Evolutionary conservation across 345 rosid species (phyloP).

Genomic region (Physaria fendleri): DNA sequence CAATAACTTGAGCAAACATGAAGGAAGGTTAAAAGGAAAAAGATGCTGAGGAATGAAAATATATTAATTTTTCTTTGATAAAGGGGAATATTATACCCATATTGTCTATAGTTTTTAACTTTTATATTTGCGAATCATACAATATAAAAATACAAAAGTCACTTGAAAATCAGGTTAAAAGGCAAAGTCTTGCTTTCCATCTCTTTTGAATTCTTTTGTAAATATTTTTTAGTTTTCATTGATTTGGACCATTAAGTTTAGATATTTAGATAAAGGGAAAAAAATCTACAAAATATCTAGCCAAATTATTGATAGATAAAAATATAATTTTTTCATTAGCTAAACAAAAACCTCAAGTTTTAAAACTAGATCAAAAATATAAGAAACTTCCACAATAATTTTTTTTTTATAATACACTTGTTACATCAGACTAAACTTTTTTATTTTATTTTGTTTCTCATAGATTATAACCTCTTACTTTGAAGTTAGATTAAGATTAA

Average conservation of each 20-base stretch:
- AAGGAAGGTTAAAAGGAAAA: conserved; percentile 9
- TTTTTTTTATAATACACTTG: too few species aligned
- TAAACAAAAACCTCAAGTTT: too few species aligned
- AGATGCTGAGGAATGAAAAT: conserved; percentile 13
- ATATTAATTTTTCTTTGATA: not conserved
- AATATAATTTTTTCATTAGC: too few species aligned
- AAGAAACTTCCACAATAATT: too few species aligned
- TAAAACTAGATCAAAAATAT: too few species aligned
- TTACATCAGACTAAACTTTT: too few species aligned
- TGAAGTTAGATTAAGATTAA: too few species aligned
- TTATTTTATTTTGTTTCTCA: too few species aligned
- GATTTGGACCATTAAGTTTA: conserved; percentile 11
- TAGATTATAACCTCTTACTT: too few species aligned
- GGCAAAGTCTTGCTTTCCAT: conserved; percentile 19
- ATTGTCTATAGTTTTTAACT: conserved; percentile 1
- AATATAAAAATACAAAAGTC: not conserved
- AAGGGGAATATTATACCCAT: conserved; percentile 4
- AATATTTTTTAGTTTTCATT: conserved; percentile 6
- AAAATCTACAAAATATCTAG: too few species aligned
- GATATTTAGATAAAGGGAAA: too few species aligned
- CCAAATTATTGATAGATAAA: too few species aligned
- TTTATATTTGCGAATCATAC: not conserved
- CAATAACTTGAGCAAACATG: conserved; percentile 21
- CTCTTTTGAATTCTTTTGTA: not conserved
- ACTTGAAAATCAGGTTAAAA: conserved; percentile 25